A percentile compares a stretch with the other conserved stretches of the same genome.
phyloP scores from a whole-genome alignment of 2,329 filamentous ascomycete genomes.

The Aspergillus aculeatus region DNA sequence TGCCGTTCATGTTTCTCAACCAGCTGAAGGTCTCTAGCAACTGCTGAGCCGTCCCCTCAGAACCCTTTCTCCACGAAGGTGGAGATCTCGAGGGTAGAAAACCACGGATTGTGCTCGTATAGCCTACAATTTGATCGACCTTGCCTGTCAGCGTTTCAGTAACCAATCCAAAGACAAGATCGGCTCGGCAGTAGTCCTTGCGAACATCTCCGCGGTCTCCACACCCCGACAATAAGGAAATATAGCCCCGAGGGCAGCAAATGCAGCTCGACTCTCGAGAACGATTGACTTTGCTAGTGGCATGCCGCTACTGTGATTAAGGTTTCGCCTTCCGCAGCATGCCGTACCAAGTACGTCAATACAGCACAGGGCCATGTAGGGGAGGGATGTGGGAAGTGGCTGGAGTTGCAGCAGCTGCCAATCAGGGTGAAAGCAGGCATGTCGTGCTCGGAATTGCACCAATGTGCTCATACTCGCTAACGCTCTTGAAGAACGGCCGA shows the following conservation, averaged over 20 bases:
- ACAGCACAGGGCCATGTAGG: no score
- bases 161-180: not conserved
- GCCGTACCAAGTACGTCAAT: no score
- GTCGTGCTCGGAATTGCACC: not conserved
- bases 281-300: constrained; percentile 2
- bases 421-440: not conserved
- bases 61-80: not conserved
- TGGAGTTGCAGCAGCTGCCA: constrained; percentile 1
- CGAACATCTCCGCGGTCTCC: not conserved
- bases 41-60: not conserved
- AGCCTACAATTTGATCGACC: not conserved
- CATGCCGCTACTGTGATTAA: not conserved
- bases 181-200: not conserved
- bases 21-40: not conserved
- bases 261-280: not conserved
- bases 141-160: not conserved
- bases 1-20: not conserved
- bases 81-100: not conserved
- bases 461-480: not conserved
- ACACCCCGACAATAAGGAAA: not conserved
- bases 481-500: not conserved
- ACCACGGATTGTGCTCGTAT: not conserved
- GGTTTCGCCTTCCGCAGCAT: not conserved
- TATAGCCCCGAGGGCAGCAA: not conserved
- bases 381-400: not conserved